Base-by-base conservation (phyloP, 208 protist genomes). In the Trypanosoma theileri region DNA sequence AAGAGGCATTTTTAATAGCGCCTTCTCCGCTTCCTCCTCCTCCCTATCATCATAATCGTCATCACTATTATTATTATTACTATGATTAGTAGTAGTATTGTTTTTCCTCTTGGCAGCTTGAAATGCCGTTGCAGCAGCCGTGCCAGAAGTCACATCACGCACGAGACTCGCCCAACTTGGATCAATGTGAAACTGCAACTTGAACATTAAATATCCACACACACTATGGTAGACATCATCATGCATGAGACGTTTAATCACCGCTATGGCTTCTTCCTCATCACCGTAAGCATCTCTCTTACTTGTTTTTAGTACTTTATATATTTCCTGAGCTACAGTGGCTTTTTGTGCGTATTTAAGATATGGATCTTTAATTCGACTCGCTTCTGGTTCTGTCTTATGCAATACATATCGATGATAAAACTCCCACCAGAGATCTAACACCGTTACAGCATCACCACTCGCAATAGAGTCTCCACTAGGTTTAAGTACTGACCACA, bases 391-490 rank as follows among this genome's bases (percentile, higher is more conserved):
- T 62, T 86, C 76, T 31, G 87, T 93, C 69, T 93, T 93, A 61
- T 82, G 69, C 9, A 90, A 19, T 10, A 84, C 35, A 72, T 82
- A 93, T 13, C 57, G 26, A 17, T 84, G 60, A 59, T 88, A 88
- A 75, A 79, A 93, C 60, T 81, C 78, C 75, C 76, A 88, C 87
- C 87, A 93, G 17, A 90, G 58, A 55, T 93, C 84, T 28, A 90
- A 59, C 51, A 90, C 80, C 1, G 77, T 82, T 22, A 89, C 72
- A 11, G 1, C 14, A 41, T 21, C 59, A 8, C 35, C 56, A 0
- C 40, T 17, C 0, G 69, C 17, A 10, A 59, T 6, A 3, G 72
- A 21, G 55, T 65, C 41, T 12, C 44, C 22, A 31, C 60, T 53
- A n/a, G 85, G 80, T 40, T 54, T 53, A 46, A 92, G 79, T 4